phyloP scores from a whole-genome alignment of 257 asterid species.

The Nicotiana undulata region DNA sequence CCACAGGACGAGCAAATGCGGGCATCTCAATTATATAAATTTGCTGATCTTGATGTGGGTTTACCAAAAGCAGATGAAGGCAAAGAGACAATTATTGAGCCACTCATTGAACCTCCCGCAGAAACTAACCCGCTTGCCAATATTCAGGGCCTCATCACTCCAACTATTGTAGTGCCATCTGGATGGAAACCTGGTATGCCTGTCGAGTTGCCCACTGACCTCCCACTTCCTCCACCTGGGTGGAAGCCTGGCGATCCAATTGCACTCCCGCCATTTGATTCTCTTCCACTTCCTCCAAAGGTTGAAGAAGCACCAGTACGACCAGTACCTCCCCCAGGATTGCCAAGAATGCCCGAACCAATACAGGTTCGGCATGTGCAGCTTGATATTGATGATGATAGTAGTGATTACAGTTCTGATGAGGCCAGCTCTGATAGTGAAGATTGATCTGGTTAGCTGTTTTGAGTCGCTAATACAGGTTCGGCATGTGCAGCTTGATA shows the following conservation, averaged over 20 bases:
- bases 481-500: conserved; percentile 84
- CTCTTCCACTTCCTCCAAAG: conserved; percentile 49
- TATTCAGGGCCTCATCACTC: conserved; percentile 46
- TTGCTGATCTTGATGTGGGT: conserved; percentile 69
- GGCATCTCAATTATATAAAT: conserved; percentile 59
- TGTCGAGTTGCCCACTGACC: conserved; percentile 65
- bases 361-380: conserved; percentile 88
- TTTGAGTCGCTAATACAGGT: conserved; percentile 54
- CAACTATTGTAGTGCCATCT: conserved; percentile 63
- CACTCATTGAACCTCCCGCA: conserved; percentile 39
- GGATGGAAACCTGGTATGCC: conserved; percentile 99
- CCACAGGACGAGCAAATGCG: conserved; percentile 98
- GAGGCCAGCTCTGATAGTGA: conserved; percentile 68
- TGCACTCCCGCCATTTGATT: conserved; percentile 58
- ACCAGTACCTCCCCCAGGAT: conserved; percentile 37
- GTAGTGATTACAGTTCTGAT: conserved; percentile 72
- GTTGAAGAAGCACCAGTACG: conserved; percentile 45
- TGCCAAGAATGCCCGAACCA: conserved; percentile 52
- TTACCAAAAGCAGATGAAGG: conserved; percentile 53
- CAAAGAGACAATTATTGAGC: conserved; percentile 51
- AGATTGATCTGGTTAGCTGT: conserved; percentile 32
- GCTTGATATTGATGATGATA: conserved; percentile 82
- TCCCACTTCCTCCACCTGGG: conserved; percentile 89
- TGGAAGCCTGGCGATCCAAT: conserved; percentile 95
- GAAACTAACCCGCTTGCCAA: conserved; percentile 32